Percentiles rank a stretch among this genome's conserved stretches.
Evolutionary conservation across 129 eudicot species (phyloP).

Genomic region (Glebionis coronaria): DNA sequence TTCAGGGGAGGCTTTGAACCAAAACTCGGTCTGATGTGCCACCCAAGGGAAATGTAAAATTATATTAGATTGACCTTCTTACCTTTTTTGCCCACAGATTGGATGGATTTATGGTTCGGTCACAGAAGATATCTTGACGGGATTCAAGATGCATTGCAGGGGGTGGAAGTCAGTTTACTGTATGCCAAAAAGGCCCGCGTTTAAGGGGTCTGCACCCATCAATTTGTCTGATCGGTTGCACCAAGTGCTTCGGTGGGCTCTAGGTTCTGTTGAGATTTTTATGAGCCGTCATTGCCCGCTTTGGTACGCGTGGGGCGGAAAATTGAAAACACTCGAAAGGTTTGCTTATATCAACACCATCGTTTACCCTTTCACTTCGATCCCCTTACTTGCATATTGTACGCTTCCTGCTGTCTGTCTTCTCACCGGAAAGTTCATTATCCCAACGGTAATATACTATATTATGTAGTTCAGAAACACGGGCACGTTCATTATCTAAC

Average conservation of each 20-base stretch:
- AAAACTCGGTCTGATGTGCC: no score
- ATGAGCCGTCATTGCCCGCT: conserved; percentile 96
- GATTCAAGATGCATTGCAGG: conserved; percentile 98
- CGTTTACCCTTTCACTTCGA: conserved; percentile 93
- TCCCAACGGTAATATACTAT: conserved; percentile 73
- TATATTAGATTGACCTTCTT: not conserved
- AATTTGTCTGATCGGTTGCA: conserved; percentile 93
- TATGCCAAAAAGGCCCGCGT: conserved; percentile 87
- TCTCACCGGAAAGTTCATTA: conserved; percentile 95
- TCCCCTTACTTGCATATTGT: conserved; percentile 90
- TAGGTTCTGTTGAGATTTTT: conserved; percentile 95
- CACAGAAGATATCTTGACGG: conserved; percentile 93
- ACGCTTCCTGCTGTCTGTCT: conserved; percentile 95
- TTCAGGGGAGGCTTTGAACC: no score
- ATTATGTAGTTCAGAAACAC: not conserved
- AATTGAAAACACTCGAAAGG: conserved; percentile 82
- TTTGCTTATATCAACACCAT: conserved; percentile 94
- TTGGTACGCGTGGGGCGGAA: conserved; percentile 94
- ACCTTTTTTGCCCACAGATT: conserved; percentile 44
- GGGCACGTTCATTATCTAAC: not conserved
- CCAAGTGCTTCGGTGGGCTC: conserved; percentile 98
- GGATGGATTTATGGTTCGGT: conserved; percentile 99
- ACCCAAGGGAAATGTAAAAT: not conserved
- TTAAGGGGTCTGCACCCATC: conserved; percentile 98
- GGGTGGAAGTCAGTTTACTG: conserved; percentile 99